Base-by-base conservation (phyloP, 257 asterid species). In the Linderniella brevidens region DNA sequence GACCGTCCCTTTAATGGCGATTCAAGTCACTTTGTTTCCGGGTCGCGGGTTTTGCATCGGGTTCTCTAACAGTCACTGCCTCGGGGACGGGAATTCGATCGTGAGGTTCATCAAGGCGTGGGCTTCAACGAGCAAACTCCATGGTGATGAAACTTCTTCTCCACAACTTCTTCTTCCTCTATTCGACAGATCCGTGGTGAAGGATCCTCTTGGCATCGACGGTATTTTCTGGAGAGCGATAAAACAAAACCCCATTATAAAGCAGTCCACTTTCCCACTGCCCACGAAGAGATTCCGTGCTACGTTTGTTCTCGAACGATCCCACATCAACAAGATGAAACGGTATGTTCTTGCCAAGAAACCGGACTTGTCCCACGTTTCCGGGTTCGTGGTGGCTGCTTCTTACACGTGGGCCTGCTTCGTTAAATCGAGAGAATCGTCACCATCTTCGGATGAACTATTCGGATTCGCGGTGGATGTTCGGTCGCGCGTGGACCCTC, bases 1-100 rank as follows among this genome's bases (percentile, higher is more conserved):
- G 41, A 5, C 13, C 29, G 49, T 52, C 40, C 74, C 58, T 0
- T 49, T 71, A 10, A 12, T 71, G 5, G 78, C 70, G 18, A 15
- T 74, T 18, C 72, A 75, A 52, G 65, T 64, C 8, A 75, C 78
- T 13, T 9, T 72, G 11, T 78, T 75, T 52, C 82, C 82, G 0
- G 58, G 57, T 10, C 32, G 20, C 0, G 92, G 92, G 3, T 11
- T 69, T 17, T 64, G 70, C 8, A 19, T 74, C 4, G 72, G 78
- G 6, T 32, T 56, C 8, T 44, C 69, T 4, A 55, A 61, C 35
- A 63, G 35, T 20, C 81, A 74, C 15, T 17, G 61, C 0, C 50
- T 61, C 11, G 75, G 68, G 4, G 82, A 74, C 41, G 78, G 61
- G 8, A 59, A 46, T 52, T 53, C 74, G 0, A 46, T 73, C 1